A percentile compares a stretch with the other conserved stretches of the same genome.
Conservation (phyloP, 2,329 filamentous ascomycete species). For the Sporothrix protearum region DNA sequence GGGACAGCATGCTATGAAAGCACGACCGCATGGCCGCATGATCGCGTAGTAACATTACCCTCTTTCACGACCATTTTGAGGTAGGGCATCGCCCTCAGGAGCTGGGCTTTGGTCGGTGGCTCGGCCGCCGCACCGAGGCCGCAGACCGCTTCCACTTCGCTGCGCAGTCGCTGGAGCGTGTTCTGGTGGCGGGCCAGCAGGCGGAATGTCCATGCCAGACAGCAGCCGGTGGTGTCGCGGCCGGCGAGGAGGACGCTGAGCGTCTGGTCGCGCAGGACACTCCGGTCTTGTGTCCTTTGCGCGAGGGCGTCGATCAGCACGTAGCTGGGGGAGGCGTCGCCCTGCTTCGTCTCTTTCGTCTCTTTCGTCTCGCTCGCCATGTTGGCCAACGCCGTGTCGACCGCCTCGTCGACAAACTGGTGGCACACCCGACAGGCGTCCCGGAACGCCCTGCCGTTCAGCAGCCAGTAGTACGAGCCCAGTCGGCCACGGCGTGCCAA, state of each 20-base stretch:
- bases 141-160: neutral
- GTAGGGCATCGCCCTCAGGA: neutral
- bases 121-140: neutral
- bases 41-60: neutral
- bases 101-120: neutral
- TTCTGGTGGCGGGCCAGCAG: conserved; percentile 1
- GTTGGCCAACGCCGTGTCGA: neutral
- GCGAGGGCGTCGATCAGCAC: neutral
- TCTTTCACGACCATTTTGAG: conserved; percentile 7
- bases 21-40: too few species aligned
- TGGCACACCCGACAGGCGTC: neutral
- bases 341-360: too few species aligned
- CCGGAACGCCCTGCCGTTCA: neutral
- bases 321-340: neutral
- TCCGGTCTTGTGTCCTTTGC: neutral
- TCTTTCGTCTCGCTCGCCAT: neutral
- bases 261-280: conserved; percentile 4
- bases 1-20: too few species aligned
- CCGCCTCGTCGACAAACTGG: neutral
- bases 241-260: conserved; percentile 8
- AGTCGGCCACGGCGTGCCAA: conserved; percentile 8
- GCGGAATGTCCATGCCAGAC: neutral
- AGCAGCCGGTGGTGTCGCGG: conserved; percentile 10
- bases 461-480: conserved; percentile 13
- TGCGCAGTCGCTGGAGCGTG: neutral